phyloP scores from a whole-genome alignment of 768 basidiomycete genomes.

The Russula ochroleuca region DNA sequence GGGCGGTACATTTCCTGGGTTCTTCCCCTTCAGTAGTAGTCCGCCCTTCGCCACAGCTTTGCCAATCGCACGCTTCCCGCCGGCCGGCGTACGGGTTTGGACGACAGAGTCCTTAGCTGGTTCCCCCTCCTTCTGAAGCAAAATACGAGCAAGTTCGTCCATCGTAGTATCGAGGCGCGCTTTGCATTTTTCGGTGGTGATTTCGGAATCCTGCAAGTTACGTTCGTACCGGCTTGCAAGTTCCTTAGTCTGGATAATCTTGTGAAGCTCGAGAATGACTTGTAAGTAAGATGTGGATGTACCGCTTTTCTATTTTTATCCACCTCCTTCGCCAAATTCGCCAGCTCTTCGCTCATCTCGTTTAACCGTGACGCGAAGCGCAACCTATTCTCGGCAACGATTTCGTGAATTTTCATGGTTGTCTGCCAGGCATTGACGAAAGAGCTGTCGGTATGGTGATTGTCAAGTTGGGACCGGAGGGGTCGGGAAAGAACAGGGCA shows the following conservation, averaged over 20 bases:
- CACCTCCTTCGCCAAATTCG: constrained; percentile 80
- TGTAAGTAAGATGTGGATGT: constrained; percentile 26
- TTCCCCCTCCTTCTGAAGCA: constrained; percentile 95
- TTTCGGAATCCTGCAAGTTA: constrained; percentile 81
- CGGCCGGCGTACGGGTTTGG: constrained; percentile 55
- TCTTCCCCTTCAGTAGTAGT: constrained; percentile 85
- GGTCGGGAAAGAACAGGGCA: neutral
- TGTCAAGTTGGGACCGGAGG: neutral
- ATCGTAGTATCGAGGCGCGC: constrained; percentile 80
- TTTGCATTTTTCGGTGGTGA: constrained; percentile 84
- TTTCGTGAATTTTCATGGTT: constrained; percentile 83
- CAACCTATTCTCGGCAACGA: constrained; percentile 83
- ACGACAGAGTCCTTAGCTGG: constrained; percentile 75
- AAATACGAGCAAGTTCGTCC: constrained; percentile 89
- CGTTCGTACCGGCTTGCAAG: constrained; percentile 84
- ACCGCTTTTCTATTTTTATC: constrained; percentile 93
- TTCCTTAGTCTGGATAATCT: constrained; percentile 73
- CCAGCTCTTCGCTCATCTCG: constrained; percentile 96
- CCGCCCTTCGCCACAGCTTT: constrained; percentile 92
- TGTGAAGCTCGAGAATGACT: neutral
- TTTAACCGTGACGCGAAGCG: constrained; percentile 81
- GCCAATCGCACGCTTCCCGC: constrained; percentile 78
- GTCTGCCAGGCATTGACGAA: constrained; percentile 87
- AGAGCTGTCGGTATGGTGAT: constrained; percentile 18
- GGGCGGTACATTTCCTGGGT: constrained; percentile 70